A percentile compares a stretch with the other conserved stretches of the same genome.
These are phyloP conservation scores for Ananas comosus DNA, from an alignment of 176 grass and related monocot genomes.

Conservation along the genomic window DNA sequence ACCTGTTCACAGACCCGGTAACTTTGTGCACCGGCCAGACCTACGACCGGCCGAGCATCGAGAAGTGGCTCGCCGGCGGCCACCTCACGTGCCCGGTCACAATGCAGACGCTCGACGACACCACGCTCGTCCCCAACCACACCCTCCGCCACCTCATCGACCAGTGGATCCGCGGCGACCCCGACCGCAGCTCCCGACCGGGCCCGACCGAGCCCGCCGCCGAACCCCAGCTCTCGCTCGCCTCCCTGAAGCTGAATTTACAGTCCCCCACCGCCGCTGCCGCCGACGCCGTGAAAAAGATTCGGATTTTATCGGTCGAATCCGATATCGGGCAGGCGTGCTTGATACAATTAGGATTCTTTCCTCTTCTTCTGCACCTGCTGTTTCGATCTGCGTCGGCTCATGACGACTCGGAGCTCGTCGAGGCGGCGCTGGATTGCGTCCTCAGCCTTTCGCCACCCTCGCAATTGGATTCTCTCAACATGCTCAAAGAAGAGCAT, in stretches of 20 bases:
- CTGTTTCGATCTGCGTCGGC: constrained; percentile 30
- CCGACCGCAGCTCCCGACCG: not conserved
- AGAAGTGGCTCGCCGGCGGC: constrained; percentile 77
- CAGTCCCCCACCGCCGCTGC: constrained; percentile 17
- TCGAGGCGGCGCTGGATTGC: constrained; percentile 57
- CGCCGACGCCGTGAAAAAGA: constrained; percentile 38
- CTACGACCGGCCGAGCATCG: constrained; percentile 75
- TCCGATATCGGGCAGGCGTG: constrained; percentile 62
- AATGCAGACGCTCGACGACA: constrained; percentile 75
- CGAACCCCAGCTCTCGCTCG: constrained; percentile 41
- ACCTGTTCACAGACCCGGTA: constrained; percentile 84
- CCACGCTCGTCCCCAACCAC: constrained; percentile 70
- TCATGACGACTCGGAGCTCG: constrained; percentile 1
- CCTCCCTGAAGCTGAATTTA: constrained; percentile 33
- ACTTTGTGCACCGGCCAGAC: constrained; percentile 87
- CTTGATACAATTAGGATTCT: constrained; percentile 75
- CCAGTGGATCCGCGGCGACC: constrained; percentile 42
- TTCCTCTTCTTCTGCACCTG: constrained; percentile 50
- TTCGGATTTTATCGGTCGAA: constrained; percentile 42
- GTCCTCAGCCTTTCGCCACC: constrained; percentile 42
- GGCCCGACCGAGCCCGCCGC: not conserved
- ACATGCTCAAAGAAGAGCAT: constrained; percentile 44
- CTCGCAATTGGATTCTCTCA: constrained; percentile 48
- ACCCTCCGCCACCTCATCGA: constrained; percentile 85
- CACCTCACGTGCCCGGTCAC: constrained; percentile 91